Percentiles rank a stretch among this genome's conserved stretches.
These are phyloP conservation scores for Mycena rebaudengoi DNA, from an alignment of 768 basidiomycete species.

Conservation along the genomic window DNA sequence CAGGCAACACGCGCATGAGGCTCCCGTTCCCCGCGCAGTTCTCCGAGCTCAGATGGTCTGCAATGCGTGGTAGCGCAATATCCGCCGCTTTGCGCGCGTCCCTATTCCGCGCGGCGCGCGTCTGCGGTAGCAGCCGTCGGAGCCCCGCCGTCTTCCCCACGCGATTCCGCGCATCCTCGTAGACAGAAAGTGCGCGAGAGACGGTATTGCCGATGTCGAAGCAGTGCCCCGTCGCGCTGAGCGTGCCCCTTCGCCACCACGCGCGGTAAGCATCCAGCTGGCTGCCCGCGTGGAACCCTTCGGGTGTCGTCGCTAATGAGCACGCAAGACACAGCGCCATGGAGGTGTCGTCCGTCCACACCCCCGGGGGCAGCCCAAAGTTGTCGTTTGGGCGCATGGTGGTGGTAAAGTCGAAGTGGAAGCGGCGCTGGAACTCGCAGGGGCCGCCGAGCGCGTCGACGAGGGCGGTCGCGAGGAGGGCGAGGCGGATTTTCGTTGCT, in stretches of 20 bases:
- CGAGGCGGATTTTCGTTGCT: conserved; percentile 48
- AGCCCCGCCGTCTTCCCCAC: no score
- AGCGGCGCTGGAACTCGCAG: conserved; percentile 48
- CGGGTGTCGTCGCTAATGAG: conserved; percentile 42
- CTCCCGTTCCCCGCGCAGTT: conserved; percentile 49
- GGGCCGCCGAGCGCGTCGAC: conserved; percentile 58
- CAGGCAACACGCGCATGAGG: conserved; percentile 55
- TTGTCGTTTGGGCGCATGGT: conserved; percentile 49
- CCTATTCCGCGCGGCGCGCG: not conserved
- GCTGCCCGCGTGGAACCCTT: conserved; percentile 40
- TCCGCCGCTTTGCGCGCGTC: conserved; percentile 24
- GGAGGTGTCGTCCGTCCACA: conserved; percentile 60
- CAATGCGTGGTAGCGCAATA: conserved; percentile 40
- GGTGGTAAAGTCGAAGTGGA: conserved; percentile 44
- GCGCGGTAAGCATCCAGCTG: conserved; percentile 44
- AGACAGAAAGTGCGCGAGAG: conserved; percentile 42
- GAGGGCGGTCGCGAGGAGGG: conserved; percentile 52
- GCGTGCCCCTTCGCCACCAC: conserved; percentile 43
- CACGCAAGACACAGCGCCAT: conserved; percentile 55
- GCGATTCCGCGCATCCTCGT: conserved; percentile 17
- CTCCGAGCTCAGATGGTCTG: conserved; percentile 32
- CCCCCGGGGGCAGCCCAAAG: conserved; percentile 41
- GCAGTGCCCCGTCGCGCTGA: conserved; percentile 45
- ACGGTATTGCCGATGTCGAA: conserved; percentile 52
- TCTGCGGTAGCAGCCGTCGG: no score